Percentiles rank a stretch among this genome's conserved stretches.
These are phyloP conservation scores for Calamus simplicifolius DNA, from an alignment of 176 grass and related monocot species.

Conservation along the genomic window DNA sequence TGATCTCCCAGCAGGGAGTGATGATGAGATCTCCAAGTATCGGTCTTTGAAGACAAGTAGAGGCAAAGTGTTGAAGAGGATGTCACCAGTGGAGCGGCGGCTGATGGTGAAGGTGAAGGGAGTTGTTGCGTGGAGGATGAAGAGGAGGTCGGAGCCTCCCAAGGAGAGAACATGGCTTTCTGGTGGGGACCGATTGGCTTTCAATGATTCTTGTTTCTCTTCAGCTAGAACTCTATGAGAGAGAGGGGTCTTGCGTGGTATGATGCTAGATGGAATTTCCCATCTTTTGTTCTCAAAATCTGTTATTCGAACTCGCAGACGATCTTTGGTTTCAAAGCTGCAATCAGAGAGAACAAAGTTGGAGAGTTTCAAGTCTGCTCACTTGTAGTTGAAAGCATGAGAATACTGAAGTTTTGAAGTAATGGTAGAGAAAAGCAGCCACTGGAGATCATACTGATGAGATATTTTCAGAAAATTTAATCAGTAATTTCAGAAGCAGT, in stretches of 20 bases:
- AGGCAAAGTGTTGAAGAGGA: conserved; percentile 40
- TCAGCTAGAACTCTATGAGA: neutral
- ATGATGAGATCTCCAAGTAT: conserved; percentile 65
- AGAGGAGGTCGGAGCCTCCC: conserved; percentile 40
- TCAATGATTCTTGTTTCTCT: neutral
- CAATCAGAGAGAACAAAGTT: neutral
- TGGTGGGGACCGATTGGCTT: neutral
- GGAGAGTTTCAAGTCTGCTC: neutral
- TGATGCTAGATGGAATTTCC: conserved; percentile 62
- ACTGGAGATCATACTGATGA: no score
- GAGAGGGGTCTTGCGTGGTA: conserved; percentile 29
- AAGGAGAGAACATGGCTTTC: conserved; percentile 31
- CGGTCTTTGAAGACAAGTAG: conserved; percentile 50
- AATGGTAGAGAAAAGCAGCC: no score
- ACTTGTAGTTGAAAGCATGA: no score
- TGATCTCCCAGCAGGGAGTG: conserved; percentile 28
- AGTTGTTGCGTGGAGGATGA: conserved; percentile 29
- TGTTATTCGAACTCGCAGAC: conserved; percentile 75
- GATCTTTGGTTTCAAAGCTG: conserved; percentile 63
- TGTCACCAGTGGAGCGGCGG: conserved; percentile 45
- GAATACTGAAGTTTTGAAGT: no score
- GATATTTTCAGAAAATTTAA: no score
- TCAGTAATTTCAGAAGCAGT: no score
- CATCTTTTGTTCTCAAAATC: conserved; percentile 54
- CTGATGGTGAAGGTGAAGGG: conserved; percentile 51